These are phyloP conservation scores for Arxiozyma telluris DNA, from an alignment of 1,139 yeast genomes.

Conservation along the genomic window DNA sequence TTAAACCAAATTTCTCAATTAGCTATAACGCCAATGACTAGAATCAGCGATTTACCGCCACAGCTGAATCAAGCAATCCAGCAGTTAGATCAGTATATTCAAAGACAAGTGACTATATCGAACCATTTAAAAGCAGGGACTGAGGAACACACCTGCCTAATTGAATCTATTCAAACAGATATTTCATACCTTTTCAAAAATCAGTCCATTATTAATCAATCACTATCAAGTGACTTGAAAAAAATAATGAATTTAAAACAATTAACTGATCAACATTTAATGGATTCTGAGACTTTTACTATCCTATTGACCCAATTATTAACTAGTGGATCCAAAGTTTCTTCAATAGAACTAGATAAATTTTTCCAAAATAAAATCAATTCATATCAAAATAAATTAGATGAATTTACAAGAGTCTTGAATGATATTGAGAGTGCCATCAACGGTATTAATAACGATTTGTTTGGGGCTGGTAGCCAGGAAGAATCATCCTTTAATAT, in stretches of 20 bases:
- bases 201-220: slow-evolving; percentile 56
- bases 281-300: slow-evolving; percentile 59
- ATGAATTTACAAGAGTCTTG: slow-evolving; percentile 56
- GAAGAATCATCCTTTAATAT: slow-evolving; percentile 4
- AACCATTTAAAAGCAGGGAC: slow-evolving; percentile 64
- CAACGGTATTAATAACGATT: slow-evolving; percentile 52
- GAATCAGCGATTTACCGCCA: slow-evolving; percentile 78
- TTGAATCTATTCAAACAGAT: slow-evolving; percentile 79
- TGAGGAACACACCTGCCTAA: slow-evolving; percentile 56
- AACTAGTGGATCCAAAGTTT: slow-evolving; percentile 57
- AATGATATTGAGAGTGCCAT: slow-evolving; percentile 69
- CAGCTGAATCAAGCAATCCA: slow-evolving; percentile 69
- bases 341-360: slow-evolving; percentile 46
- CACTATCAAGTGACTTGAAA: slow-evolving; percentile 55
- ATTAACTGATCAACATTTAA: slow-evolving; percentile 37
- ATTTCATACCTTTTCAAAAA: slow-evolving; percentile 61
- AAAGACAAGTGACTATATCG: slow-evolving; percentile 72
- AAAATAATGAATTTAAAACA: slow-evolving; percentile 36
- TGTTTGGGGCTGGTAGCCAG: slow-evolving; percentile 18
- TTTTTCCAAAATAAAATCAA: slow-evolving; percentile 47
- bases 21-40: slow-evolving; percentile 72
- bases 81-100: slow-evolving; percentile 74
- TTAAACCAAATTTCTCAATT: slow-evolving; percentile 29
- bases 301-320: slow-evolving; percentile 57
- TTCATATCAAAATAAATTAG: slow-evolving; percentile 47